Evolutionary conservation across 306 rosid genomes (phyloP).

Genomic region (Vigna hirtella): DNA sequence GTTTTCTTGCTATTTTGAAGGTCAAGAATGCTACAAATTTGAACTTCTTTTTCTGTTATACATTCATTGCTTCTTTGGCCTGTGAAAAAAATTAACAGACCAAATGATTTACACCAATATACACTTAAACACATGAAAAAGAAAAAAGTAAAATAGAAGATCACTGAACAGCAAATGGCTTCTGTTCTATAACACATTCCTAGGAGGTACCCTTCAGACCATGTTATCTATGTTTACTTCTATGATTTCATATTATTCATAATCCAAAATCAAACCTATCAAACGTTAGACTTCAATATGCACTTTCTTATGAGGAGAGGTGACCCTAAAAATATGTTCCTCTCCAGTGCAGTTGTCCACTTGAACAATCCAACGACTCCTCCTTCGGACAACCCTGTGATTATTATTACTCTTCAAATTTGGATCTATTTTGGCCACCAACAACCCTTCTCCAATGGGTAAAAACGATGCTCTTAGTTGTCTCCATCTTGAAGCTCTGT

Average conservation of each 20-base stretch:
- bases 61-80: slow-evolving; percentile 26
- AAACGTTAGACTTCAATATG: slow-evolving; percentile 41
- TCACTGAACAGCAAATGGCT: background rate
- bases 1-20: too few species aligned
- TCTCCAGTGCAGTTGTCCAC: slow-evolving; percentile 60
- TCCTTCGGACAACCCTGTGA: slow-evolving; percentile 35
- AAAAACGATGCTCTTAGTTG: slow-evolving; percentile 53
- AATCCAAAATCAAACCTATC: background rate
- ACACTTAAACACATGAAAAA: background rate
- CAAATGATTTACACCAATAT: background rate
- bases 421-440: slow-evolving; percentile 46
- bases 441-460: slow-evolving; percentile 66
- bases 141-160: background rate
- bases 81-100: slow-evolving; percentile 29
- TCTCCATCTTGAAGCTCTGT: slow-evolving; percentile 48
- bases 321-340: slow-evolving; percentile 62
- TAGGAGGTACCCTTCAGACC: background rate
- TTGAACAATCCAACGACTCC: slow-evolving; percentile 58
- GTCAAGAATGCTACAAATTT: too few species aligned
- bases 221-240: background rate
- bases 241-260: background rate
- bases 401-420: background rate
- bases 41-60: background rate
- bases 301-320: slow-evolving; percentile 39
- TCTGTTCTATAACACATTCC: slow-evolving; percentile 7